These are phyloP conservation scores for Gynochthodes officinalis DNA, from an alignment of 257 asterid genomes.

Conservation along the genomic window DNA sequence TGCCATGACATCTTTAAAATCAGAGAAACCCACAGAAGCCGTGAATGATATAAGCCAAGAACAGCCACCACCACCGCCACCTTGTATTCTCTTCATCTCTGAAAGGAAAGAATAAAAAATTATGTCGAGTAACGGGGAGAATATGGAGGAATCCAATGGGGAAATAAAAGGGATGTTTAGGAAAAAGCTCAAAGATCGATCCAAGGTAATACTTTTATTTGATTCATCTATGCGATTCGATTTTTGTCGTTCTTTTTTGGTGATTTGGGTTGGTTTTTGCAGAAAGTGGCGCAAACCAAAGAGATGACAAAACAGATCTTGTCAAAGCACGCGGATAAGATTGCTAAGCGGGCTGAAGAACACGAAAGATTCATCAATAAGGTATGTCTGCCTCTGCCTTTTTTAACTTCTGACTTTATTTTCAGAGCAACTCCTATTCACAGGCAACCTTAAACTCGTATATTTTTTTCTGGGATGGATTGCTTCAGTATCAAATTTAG, in stretches of 20 bases:
- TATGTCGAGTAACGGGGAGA: conserved; percentile 60
- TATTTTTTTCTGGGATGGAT: neutral
- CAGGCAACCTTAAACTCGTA: neutral
- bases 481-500: neutral
- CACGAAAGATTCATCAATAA: conserved; percentile 88
- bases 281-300: conserved; percentile 90
- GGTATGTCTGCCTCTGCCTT: conserved; percentile 29
- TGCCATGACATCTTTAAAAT: neutral
- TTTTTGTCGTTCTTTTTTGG: neutral
- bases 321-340: conserved; percentile 66
- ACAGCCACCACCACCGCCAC: conserved; percentile 9
- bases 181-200: conserved; percentile 66
- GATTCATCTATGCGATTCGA: neutral
- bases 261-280: conserved; percentile 17
- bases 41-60: neutral
- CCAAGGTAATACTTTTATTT: conserved; percentile 42
- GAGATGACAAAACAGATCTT: conserved; percentile 71
- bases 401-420: neutral
- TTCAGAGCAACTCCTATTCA: neutral
- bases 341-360: conserved; percentile 95
- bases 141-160: conserved; percentile 49
- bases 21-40: conserved; percentile 1
- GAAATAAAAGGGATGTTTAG: conserved; percentile 46
- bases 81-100: neutral
- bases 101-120: neutral